A percentile compares a stretch with the other conserved stretches of the same genome.
Conservation (phyloP, 2,329 filamentous ascomycete genomes). For the Magnaporthales sp. region DNA sequence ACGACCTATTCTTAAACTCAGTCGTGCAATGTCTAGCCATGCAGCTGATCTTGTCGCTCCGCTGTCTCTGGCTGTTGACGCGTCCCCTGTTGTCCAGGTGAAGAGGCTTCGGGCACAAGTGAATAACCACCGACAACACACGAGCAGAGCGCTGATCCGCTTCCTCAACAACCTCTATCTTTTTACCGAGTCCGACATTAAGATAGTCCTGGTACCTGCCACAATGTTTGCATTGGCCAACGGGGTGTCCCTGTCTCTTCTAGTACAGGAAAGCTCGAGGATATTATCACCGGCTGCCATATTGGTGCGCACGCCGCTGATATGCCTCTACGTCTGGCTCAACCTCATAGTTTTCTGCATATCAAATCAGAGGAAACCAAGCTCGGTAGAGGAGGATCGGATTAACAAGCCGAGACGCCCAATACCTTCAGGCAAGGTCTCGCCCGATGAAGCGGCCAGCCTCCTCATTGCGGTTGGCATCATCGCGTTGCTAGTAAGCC, state of each 20-base stretch:
- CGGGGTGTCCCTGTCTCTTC: constrained; percentile 2
- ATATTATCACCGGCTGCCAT: background rate
- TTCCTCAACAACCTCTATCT: constrained; percentile 6
- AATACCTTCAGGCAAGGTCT: constrained; percentile 17
- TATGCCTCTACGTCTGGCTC: constrained; percentile 1
- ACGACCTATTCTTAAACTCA: background rate
- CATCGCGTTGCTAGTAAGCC: constrained; percentile 1
- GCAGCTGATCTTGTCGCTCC: background rate
- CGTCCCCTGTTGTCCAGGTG: background rate
- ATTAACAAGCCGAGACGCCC: constrained; percentile 11
- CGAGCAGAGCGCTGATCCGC: background rate
- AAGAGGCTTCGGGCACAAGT: background rate
- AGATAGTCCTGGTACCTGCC: constrained; percentile 6
- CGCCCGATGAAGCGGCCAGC: constrained; percentile 13
- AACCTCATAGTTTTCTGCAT: constrained; percentile 3
- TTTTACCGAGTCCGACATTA: constrained; percentile 7
- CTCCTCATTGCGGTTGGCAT: constrained; percentile 1
- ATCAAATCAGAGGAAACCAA: constrained; percentile 8
- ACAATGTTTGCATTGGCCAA: constrained; percentile 5
- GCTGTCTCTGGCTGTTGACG: background rate
- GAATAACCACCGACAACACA: background rate
- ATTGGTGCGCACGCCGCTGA: background rate
- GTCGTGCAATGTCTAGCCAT: background rate
- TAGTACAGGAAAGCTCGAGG: background rate
- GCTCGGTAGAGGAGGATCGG: constrained; percentile 8